These are phyloP conservation scores for Trichoderma asperelloides DNA, from an alignment of 495 filamentous ascomycete species.

Conservation along the genomic window DNA sequence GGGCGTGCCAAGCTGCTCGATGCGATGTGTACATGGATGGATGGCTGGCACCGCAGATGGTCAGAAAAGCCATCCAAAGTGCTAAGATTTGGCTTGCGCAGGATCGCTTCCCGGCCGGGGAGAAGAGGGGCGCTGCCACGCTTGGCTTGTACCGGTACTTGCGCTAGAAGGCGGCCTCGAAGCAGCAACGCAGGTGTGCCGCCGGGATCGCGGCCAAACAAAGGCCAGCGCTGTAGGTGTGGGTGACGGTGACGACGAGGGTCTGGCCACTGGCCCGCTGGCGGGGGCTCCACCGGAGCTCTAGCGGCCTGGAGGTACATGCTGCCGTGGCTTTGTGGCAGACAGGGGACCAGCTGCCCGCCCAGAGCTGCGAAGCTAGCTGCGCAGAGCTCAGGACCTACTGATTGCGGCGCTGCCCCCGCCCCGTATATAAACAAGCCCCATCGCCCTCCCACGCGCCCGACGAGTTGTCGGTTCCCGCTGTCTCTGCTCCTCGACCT, in stretches of 20 bases:
- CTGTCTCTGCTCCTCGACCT: constrained; percentile 11
- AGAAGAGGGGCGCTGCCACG: neutral
- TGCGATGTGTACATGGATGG: too few species aligned
- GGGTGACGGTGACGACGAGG: neutral
- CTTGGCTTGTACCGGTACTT: neutral
- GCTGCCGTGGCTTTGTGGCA: too few species aligned
- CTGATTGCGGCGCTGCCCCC: constrained; percentile 14
- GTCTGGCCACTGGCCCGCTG: neutral
- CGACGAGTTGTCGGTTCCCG: neutral
- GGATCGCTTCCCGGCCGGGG: constrained; percentile 8
- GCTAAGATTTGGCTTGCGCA: neutral
- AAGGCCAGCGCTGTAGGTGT: neutral
- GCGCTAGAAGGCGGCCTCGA: neutral
- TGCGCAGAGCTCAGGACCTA: neutral
- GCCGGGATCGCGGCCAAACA: too few species aligned
- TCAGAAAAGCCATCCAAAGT: too few species aligned
- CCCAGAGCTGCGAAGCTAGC: neutral
- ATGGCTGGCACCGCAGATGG: too few species aligned
- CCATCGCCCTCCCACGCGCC: constrained; percentile 11
- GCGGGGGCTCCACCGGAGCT: neutral
- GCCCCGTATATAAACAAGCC: constrained; percentile 14
- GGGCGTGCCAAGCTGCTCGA: too few species aligned
- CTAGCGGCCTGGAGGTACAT: too few species aligned
- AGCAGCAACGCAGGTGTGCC: neutral
- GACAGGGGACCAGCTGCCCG: neutral